These are phyloP conservation scores for Pythium graminicola DNA, from an alignment of 352 stramenopile species.

Conservation along the genomic window DNA sequence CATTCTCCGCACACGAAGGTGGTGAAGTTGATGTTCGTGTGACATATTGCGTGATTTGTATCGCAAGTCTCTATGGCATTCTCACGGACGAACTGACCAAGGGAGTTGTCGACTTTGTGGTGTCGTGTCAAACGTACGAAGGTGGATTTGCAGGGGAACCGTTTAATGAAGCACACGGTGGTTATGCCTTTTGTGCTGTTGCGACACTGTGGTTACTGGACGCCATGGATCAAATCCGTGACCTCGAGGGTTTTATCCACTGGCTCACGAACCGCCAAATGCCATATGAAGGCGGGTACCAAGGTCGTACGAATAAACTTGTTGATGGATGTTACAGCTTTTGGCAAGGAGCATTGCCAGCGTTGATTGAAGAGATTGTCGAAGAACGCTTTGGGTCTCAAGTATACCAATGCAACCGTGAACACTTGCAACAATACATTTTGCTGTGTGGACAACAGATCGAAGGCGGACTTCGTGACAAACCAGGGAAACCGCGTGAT, in stretches of 20 bases:
- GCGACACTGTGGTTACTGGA: conserved; percentile 92
- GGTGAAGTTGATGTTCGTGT: conserved; percentile 95
- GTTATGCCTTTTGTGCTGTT: conserved; percentile 97
- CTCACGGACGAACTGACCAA: conserved; percentile 81
- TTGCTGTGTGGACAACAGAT: conserved; percentile 93
- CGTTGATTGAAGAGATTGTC: conserved; percentile 60
- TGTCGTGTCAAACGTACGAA: conserved; percentile 96
- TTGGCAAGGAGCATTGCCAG: conserved; percentile 93
- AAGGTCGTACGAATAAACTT: conserved; percentile 97
- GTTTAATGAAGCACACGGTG: conserved; percentile 96
- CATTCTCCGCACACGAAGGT: conserved; percentile 97
- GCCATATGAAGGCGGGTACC: conserved; percentile 87
- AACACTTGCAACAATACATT: conserved; percentile 89
- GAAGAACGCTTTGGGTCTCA: conserved; percentile 28
- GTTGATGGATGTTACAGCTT: conserved; percentile 99
- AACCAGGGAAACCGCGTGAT: conserved; percentile 93
- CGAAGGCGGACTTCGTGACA: conserved; percentile 90
- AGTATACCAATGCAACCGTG: conserved; percentile 63
- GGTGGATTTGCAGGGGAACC: conserved; percentile 92
- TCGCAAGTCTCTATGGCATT: conserved; percentile 91
- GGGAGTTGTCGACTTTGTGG: conserved; percentile 74
- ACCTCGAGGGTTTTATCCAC: conserved; percentile 50
- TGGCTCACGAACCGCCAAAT: conserved; percentile 95
- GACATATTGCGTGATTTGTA: conserved; percentile 96
- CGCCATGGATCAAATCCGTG: conserved; percentile 40